phyloP scores from a whole-genome alignment of 2,329 filamentous ascomycete species.

The Claviceps citrina region DNA sequence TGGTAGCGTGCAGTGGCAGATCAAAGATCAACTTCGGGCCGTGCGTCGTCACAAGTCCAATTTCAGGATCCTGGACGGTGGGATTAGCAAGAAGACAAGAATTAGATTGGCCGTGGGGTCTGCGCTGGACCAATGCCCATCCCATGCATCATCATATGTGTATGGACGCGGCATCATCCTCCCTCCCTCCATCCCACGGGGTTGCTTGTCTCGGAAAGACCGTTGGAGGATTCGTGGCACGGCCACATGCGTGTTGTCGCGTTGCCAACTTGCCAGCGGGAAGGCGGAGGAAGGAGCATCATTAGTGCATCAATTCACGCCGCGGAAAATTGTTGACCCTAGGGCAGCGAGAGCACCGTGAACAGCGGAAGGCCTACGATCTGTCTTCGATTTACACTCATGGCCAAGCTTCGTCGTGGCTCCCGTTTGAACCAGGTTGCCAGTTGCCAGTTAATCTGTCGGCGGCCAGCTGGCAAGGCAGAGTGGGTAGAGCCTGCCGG shows the following conservation, averaged over 20 bases:
- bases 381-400: not conserved
- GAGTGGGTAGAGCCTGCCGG: too few species aligned
- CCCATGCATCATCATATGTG: too few species aligned
- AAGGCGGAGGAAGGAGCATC: not conserved
- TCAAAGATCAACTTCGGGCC: slow-evolving; percentile 9
- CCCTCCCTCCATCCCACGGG: not conserved
- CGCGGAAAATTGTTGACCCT: not conserved
- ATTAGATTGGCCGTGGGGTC: not conserved
- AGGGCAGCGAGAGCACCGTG: too few species aligned
- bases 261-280: not conserved
- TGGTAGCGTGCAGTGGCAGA: slow-evolving; percentile 9
- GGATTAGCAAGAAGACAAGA: not conserved
- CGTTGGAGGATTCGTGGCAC: not conserved
- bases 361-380: too few species aligned
- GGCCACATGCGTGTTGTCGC: not conserved
- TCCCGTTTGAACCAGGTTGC: not conserved
- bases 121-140: too few species aligned
- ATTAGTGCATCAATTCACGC: too few species aligned
- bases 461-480: not conserved
- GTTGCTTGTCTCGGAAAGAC: slow-evolving; percentile 2
- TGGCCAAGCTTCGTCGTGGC: slow-evolving; percentile 3
- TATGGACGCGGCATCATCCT: too few species aligned
- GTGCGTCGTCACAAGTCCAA: not conserved
- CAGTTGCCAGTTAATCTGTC: not conserved
- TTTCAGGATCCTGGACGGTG: not conserved